Base-by-base conservation (phyloP, 345 rosid species). In the Mercurialis annua region DNA sequence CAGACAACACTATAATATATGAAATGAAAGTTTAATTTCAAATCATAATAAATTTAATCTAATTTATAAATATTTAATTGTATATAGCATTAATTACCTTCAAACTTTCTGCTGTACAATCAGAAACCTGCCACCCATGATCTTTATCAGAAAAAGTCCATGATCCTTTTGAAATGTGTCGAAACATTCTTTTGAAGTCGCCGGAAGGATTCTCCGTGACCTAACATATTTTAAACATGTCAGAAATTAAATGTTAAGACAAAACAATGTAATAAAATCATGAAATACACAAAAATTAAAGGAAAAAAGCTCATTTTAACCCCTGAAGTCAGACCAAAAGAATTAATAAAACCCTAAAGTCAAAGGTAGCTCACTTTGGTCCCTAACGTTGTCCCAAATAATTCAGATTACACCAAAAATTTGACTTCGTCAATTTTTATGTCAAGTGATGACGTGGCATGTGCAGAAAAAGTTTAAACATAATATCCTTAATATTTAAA, bases 61-160 rank as follows among this genome's bases (percentile, higher is more conserved):
- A 40, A 40, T 2, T 9, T 29, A 38, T 30, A 14, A 27, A 16
- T n/a, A 11, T 10, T 27, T 10, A 68, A 17, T 11, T 21, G 21
- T 6, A 11, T 8, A 6, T n/a, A 24, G 10, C 14, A 15, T 0
- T 21, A 46, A 27, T 44, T 57, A 71, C 76, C 76, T 61, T 73
- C 33, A 73, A 9, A 16, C 52, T 15, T 68, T 73, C 77, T 7
- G 77, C 77, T 14, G 77, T 73, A 53, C 72, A 67, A 29, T 73
- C 72, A 24, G 70, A 70, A 26, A 70, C 73, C 52, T 61, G 73
- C 73, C 73, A 70, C 6, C 73, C 73, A 27, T 70, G 73, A 62
- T 70, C 73, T 43, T 30, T 50, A 29, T 70, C 73, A n/a, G 73
- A 70, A 10, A 70, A 62, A 24, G 73, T 70, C 73, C 73, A 62